Conservation (phyloP, 1,284 basidiomycete genomes). For the Phlebopus sp. region DNA sequence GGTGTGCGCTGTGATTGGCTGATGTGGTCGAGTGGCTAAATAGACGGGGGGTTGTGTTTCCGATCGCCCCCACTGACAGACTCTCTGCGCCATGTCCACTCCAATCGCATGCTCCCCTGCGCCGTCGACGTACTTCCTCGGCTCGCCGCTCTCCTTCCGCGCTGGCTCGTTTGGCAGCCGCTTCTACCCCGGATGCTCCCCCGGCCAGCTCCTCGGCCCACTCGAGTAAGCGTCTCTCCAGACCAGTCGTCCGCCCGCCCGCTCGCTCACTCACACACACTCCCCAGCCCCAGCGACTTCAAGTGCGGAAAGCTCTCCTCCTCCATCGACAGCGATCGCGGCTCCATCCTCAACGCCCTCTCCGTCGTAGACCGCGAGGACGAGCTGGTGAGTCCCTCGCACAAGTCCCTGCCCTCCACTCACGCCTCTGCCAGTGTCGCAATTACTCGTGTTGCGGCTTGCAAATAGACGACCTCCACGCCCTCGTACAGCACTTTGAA, state of each 20-base stretch:
- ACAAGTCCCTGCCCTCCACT: conserved; percentile 3
- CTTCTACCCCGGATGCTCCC: conserved; percentile 58
- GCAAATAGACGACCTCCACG: conserved; percentile 78
- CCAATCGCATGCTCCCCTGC: conserved; percentile 44
- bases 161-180: conserved; percentile 60
- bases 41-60: conserved; percentile 15
- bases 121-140: conserved; percentile 54
- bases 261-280: background rate
- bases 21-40: conserved; percentile 26
- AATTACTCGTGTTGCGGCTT: conserved; percentile 85
- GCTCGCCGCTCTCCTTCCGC: conserved; percentile 69
- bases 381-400: conserved; percentile 52
- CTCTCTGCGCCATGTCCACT: too few species aligned
- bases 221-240: conserved; percentile 52
- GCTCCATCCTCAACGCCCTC: conserved; percentile 63
- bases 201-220: conserved; percentile 57
- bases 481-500: conserved; percentile 84
- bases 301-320: conserved; percentile 54
- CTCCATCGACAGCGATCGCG: conserved; percentile 58
- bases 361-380: conserved; percentile 66
- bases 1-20: conserved; percentile 12
- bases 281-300: conserved; percentile 50
- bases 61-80: conserved; percentile 8
- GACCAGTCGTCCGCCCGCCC: background rate
- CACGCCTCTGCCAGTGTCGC: conserved; percentile 50